A percentile compares a stretch with the other conserved stretches of the same genome.
phyloP scores from a whole-genome alignment of 129 eudicot genomes.

The Saussurea involucrata region DNA sequence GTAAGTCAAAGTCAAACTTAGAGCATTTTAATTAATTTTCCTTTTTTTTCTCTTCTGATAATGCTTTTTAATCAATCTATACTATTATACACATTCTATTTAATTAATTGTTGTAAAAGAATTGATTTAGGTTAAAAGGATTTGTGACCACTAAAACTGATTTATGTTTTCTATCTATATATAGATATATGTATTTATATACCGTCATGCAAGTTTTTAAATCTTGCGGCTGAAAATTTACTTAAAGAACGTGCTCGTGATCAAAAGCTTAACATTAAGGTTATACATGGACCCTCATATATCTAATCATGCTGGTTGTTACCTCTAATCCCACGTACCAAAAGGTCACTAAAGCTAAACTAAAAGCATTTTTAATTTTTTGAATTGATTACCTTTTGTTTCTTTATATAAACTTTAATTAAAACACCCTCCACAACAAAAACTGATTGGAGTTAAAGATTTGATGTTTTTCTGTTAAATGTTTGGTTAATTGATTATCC shows the following conservation, averaged over 20 bases:
- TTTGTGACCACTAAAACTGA: too few species aligned
- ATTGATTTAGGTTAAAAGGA: too few species aligned
- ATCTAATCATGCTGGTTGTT: slow-evolving; percentile 41
- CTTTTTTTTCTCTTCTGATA: too few species aligned
- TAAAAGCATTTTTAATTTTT: slow-evolving; percentile 23
- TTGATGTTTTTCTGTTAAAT: neutral
- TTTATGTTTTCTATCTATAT: too few species aligned
- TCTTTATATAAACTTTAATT: slow-evolving; percentile 30
- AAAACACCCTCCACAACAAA: slow-evolving; percentile 12
- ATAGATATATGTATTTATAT: neutral
- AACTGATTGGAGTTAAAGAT: slow-evolving; percentile 23
- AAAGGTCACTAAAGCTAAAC: slow-evolving; percentile 27
- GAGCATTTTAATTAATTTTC: too few species aligned
- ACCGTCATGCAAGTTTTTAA: neutral
- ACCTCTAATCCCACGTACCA: slow-evolving; percentile 36
- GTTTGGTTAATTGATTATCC: slow-evolving; percentile 19
- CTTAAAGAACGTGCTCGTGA: slow-evolving; percentile 1
- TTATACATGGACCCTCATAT: slow-evolving; percentile 33
- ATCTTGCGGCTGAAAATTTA: neutral
- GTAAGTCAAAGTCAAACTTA: too few species aligned
- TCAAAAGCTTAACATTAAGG: slow-evolving; percentile 13
- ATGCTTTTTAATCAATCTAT: too few species aligned
- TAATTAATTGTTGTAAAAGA: too few species aligned
- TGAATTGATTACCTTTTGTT: slow-evolving; percentile 29
- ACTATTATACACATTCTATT: too few species aligned